Percentiles rank a stretch among this genome's conserved stretches.
Conservation (phyloP, 2,329 filamentous ascomycete species). For the Elsinoe perseae region DNA sequence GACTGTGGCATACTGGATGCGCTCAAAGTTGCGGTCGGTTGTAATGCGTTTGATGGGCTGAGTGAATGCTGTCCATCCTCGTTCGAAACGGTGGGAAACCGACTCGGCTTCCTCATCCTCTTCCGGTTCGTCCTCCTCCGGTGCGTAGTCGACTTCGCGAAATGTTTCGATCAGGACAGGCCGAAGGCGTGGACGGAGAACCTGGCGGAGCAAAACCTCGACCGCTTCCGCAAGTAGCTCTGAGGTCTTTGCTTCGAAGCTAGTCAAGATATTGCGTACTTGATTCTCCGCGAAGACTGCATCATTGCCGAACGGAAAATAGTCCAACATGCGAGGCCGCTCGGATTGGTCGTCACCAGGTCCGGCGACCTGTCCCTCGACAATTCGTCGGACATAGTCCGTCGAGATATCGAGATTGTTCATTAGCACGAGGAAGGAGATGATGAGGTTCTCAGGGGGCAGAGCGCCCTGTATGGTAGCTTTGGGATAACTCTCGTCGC, state of each 20-base stretch:
- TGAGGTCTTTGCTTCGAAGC: slow-evolving; percentile 67
- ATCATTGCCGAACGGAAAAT: slow-evolving; percentile 77
- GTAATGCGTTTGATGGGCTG: slow-evolving; percentile 77
- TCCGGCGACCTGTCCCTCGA: slow-evolving; percentile 53
- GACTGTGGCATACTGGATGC: slow-evolving; percentile 66
- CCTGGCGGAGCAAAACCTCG: slow-evolving; percentile 76
- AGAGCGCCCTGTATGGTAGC: slow-evolving; percentile 67
- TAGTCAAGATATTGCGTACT: slow-evolving; percentile 60
- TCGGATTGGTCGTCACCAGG: slow-evolving; percentile 26
- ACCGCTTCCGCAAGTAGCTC: slow-evolving; percentile 81
- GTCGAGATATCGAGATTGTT: slow-evolving; percentile 92
- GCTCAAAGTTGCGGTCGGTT: slow-evolving; percentile 66
- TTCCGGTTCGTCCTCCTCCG: slow-evolving; percentile 42
- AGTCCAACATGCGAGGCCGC: slow-evolving; percentile 35
- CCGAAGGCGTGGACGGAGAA: slow-evolving; percentile 75
- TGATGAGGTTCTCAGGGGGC: slow-evolving; percentile 79
- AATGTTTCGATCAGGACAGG: slow-evolving; percentile 83
- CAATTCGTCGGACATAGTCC: slow-evolving; percentile 83
- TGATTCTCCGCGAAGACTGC: slow-evolving; percentile 59
- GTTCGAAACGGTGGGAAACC: slow-evolving; percentile 72
- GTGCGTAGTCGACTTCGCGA: slow-evolving; percentile 79
- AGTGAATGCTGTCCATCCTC: slow-evolving; percentile 78
- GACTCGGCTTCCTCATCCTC: slow-evolving; percentile 43
- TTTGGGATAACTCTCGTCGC: slow-evolving; percentile 87
- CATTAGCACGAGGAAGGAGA: slow-evolving; percentile 84